Evolutionary conservation across 1,284 basidiomycete species (phyloP), one percentile per base, ranked within the genome.

Genomic region (Bjerkandera adusta): DNA sequence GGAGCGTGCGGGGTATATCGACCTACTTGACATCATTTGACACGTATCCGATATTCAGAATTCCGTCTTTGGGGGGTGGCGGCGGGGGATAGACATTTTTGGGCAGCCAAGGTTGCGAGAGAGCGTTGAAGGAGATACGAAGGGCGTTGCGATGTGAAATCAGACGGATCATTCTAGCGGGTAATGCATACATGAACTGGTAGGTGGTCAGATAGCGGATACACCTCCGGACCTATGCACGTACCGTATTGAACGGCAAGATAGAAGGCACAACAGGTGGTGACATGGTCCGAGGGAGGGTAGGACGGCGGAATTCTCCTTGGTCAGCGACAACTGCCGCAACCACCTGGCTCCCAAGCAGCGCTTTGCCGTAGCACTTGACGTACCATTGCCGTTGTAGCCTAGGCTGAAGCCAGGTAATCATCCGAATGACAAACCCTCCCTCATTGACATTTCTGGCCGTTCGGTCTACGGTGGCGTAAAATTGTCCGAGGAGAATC

Each of bases 81-180:
- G 81, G 81, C 2, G 81, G 73, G 1, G 70, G 73, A 46, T 73
- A 77, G 15, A 79, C 73, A 46, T 72, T 65, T 18, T 59, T 53
- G 1, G 75, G 74, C 16, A 77, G 62, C 76, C 76, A 78, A 16
- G 69, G 65, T 47, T 77, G 75, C 8, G 67, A 69, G 35, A 77
- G 67, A 13, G 74, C 67, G 15, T 61, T 63, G 53, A 79, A 71
- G 5, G 79, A 77, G 29, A 78, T 75, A 36, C 79, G 66, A 8
- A 83, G 62, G 21, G 77, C 80, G 48, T 78, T 81, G 36, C 77
- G 67, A 53, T 83, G 77, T 1, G 78, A 74, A 41, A 83, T 77
- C 5, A 83, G 62, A 8, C 81, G 75, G 25, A 73, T 74, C 43
- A 70, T 68, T 12, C 79, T 67, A 6, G 77, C 60, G 3, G 68